These are phyloP conservation scores for Fusarium brevicatenulatum DNA, from an alignment of 2,329 filamentous ascomycete genomes.

Conservation along the genomic window DNA sequence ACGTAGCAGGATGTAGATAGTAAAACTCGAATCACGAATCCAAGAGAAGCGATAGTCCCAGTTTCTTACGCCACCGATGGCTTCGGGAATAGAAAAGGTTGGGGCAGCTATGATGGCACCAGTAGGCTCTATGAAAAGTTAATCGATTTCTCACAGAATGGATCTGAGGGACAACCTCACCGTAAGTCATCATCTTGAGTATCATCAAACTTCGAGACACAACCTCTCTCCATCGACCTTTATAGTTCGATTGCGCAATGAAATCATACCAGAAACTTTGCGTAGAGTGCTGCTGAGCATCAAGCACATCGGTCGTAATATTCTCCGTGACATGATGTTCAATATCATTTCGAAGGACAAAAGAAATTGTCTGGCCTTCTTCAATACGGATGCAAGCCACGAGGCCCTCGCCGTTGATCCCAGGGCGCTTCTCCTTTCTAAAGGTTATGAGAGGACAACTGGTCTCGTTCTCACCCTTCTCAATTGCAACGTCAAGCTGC, in stretches of 20 bases:
- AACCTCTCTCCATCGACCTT: constrained; percentile 77
- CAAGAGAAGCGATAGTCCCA: constrained; percentile 83
- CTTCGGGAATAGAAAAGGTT: constrained; percentile 81
- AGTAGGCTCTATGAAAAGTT: constrained; percentile 67
- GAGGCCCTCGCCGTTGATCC: constrained; percentile 70
- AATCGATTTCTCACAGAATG: neutral
- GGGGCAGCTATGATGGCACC: constrained; percentile 81
- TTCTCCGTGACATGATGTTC: constrained; percentile 65
- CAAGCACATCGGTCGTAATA: constrained; percentile 68
- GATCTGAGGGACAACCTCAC: constrained; percentile 23
- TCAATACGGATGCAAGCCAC: constrained; percentile 67
- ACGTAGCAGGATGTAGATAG: constrained; percentile 79
- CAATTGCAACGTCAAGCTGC: constrained; percentile 74
- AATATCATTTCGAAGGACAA: constrained; percentile 73
- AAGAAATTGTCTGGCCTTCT: constrained; percentile 76
- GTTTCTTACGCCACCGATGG: constrained; percentile 73
- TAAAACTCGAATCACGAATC: constrained; percentile 82
- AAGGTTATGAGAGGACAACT: constrained; percentile 65
- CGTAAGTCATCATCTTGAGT: constrained; percentile 78
- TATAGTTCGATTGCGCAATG: constrained; percentile 76
- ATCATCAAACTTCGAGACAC: constrained; percentile 77
- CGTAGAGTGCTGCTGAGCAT: constrained; percentile 74
- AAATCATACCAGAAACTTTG: constrained; percentile 79
- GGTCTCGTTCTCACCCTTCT: constrained; percentile 58
- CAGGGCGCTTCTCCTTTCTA: constrained; percentile 60